Base-by-base conservation (phyloP, 441 rosid genomes). In the Kokia cookei region DNA sequence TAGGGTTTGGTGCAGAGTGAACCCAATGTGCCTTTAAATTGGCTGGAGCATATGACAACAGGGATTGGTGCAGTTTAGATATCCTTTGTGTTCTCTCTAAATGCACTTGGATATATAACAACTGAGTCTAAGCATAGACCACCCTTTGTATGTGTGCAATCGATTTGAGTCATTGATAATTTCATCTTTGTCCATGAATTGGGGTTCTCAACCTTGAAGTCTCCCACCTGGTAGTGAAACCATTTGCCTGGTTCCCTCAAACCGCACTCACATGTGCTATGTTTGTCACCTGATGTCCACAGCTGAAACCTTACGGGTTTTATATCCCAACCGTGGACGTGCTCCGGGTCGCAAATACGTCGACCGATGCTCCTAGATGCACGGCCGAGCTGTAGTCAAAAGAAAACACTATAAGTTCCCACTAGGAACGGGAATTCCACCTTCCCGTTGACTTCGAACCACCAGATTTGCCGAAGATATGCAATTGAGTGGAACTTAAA, bases 391-490 rank as follows among this genome's bases (percentile, higher is more conserved):
- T 88, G 93, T 62, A 95, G 84, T 84, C 97, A 86, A 87, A 95
- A 90, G 78, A 82, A 91, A 62, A 93, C 73, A 74, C 97, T 88
- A 66, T 95, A 93, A 22, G 87, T 84, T 19, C 99, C 98, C 0
- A 80, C 80, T 0, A 96, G 99, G 71, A 93, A 89, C 0, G 97
- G 96, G 75, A 95, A 93, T 72, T 94, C 97, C 4, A 93, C 81
- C 75, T 89, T 91, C 2, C 99, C 98, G 15, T 84, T 78, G 5
- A 92, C 95, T 82, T 94, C 97, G 58, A 92, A 86, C 98, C 98
- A 94, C 98, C 98, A 94, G 51, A 81, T 91, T 84, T 93, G 99
- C 81, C 91, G 97, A 66, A 94, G 98, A 82, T 91, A 94, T 32
- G 98, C 98, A 65, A 94, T 82, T 8, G 89, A 86, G 2, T 73